Evolutionary conservation across 2,329 filamentous ascomycete genomes (phyloP), one percentile per base, ranked within the genome.

Genomic region (Trematosphaeria pertusa): DNA sequence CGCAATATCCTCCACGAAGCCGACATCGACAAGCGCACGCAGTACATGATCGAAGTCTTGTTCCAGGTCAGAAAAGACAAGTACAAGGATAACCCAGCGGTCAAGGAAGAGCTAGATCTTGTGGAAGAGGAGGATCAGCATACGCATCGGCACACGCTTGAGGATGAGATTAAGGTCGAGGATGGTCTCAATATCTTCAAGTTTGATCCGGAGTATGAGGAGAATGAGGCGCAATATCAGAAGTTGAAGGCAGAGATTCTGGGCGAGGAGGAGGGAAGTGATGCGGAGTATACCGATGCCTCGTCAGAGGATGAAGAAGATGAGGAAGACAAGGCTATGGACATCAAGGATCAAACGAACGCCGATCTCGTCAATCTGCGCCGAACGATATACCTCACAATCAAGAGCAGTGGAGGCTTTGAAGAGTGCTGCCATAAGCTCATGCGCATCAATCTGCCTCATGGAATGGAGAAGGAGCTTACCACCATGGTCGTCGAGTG

Each of bases 101-200:
- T 97, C 61, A 92, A 87, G 71, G 92, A 97, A 67, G 94, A 99
- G 70, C 78, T 99, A 46, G 94, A 99, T 73, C 73, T 99, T 35
- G 90, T 99, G 7, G 93, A 97, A 73, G 94, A 99, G 73, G 93
- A 97, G 71, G 94, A 99, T 66, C 94, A 97, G 70, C 96, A 97
- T 62, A 97, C 94, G 1, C 94, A 99, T 74, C 83, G 85, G 45
- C 80, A 91, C 37, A 87, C 88, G 37, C 75, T 99, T 21, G 89
- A 96, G 50, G 91, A 91, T 55, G 86, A 91, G 28, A 81, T 96
- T 43, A 88, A 94, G 37, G 61, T 90, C 0, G 87, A 97, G 69
- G 92, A 97, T 61, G 83, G 85, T 0, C 79, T 97, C 42, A 99
- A 99, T 65, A 87, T 99, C 49, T 99, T 99, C 82, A 97, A 97